These are phyloP conservation scores for Domatiomyces catenatus DNA, from an alignment of 2,329 filamentous ascomycete genomes.

Conservation along the genomic window DNA sequence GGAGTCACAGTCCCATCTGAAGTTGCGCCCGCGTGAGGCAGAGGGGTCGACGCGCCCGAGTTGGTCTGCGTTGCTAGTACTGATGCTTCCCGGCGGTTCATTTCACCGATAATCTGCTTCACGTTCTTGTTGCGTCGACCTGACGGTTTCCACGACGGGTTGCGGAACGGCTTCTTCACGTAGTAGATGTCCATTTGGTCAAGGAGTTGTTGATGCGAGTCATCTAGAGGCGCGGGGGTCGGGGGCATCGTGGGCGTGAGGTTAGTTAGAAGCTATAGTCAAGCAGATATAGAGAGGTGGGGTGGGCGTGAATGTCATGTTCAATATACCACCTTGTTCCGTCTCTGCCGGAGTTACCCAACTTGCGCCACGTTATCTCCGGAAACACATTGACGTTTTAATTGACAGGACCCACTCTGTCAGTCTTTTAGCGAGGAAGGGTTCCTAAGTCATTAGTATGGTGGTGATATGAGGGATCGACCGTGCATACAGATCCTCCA, in stretches of 20 bases:
- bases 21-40: constrained; percentile 22
- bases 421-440: too few species aligned
- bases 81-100: constrained; percentile 76
- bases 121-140: constrained; percentile 97
- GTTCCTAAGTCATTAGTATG: too few species aligned
- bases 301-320: too few species aligned
- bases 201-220: constrained; percentile 72
- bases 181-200: constrained; percentile 83
- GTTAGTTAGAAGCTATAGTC: background rate
- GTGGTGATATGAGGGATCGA: too few species aligned
- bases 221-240: constrained; percentile 47
- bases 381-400: background rate
- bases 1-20: constrained; percentile 28
- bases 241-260: constrained; percentile 33
- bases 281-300: too few species aligned
- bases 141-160: constrained; percentile 75
- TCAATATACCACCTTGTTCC: too few species aligned
- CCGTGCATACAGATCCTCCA: too few species aligned
- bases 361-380: background rate
- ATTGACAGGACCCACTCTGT: too few species aligned
- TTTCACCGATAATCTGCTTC: constrained; percentile 87
- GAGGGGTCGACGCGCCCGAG: constrained; percentile 62
- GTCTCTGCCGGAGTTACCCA: too few species aligned
- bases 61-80: constrained; percentile 68
- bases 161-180: constrained; percentile 79